Base-by-base conservation (phyloP, 2,329 filamentous ascomycete species). In the Zasmidium citrigriseum region DNA sequence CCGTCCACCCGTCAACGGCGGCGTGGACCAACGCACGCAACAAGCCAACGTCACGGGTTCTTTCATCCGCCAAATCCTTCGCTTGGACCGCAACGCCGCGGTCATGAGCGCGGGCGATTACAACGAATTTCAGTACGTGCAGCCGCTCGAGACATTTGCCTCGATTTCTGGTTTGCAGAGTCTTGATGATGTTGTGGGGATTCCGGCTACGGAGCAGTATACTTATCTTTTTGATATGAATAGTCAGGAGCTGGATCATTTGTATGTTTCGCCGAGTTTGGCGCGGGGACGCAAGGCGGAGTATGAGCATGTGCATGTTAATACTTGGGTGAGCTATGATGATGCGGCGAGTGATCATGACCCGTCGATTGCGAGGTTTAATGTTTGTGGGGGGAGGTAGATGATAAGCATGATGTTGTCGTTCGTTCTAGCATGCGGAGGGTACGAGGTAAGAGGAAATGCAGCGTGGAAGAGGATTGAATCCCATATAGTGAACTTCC, bases 221-320 rank as follows among this genome's bases (percentile, higher is more conserved):
- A 89, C 86, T 1, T 90, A 90, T 71, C 75, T 88, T 1, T 90
- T 83, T 61, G 87, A 89, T 64, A 84, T 83, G 81, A 89, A 89
- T 73, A 82, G 83, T 58, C 84, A 90, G 76, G 81, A 87, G 68
- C 77, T 91, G 18, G 88, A 90, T 72, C 88, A 90, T 75, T 84
- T 89, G 75, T 89, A 82, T 64, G 80, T 89, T 57, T 88, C 84
- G 68, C 76, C 80, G 23, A 77, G 77, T 51, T 67, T 88, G 58
- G 76, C 74, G 23, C 69, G 72, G 3, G 70, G 69, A 34, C 38
- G 57, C 4, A 62, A 48, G 52, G 73, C 79, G 16, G 72, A 77
- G 66, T 84, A 85, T 64, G 85, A 90, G 78, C 87, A 91, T 72
- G 68, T 90, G 23, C 88, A 90, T 74, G 76, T 90, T 52, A 90